These are phyloP conservation scores for Talaromyces thailandensis DNA, from an alignment of 495 filamentous ascomycete species.

Conservation along the genomic window DNA sequence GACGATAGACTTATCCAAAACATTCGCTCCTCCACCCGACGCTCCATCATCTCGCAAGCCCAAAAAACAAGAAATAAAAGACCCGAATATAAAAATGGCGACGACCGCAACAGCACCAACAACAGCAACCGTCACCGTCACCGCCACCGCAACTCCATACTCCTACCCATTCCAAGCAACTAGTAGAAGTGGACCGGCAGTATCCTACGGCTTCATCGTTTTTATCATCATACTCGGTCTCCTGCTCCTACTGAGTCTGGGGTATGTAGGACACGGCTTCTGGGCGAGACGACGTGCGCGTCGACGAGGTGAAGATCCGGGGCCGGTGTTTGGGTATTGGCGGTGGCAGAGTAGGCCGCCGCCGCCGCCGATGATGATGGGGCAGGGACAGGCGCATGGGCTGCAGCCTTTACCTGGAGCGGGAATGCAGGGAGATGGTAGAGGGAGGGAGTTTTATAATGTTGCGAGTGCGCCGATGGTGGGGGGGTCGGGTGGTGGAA, in stretches of 20 bases:
- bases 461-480: not conserved
- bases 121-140: not conserved
- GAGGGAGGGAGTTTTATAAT: not conserved
- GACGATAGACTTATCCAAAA: too few species aligned
- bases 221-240: not conserved
- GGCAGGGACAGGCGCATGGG: not conserved
- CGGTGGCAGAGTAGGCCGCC: not conserved
- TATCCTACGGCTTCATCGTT: not conserved
- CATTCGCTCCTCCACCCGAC: too few species aligned
- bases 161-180: not conserved
- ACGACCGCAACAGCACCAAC: not conserved
- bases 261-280: not conserved
- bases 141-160: not conserved
- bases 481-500: not conserved
- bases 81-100: too few species aligned
- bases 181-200: not conserved
- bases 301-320: not conserved
- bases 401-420: not conserved
- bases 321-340: not conserved
- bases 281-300: not conserved
- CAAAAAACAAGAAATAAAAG: too few species aligned
- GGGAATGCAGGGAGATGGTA: not conserved
- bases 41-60: too few species aligned
- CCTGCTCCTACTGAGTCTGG: not conserved
- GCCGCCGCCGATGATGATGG: not conserved